Percentiles rank a stretch among this genome's conserved stretches.
These are phyloP conservation scores for Aspergillus viridinutans DNA, from an alignment of 2,329 filamentous ascomycete genomes.

Conservation along the genomic window DNA sequence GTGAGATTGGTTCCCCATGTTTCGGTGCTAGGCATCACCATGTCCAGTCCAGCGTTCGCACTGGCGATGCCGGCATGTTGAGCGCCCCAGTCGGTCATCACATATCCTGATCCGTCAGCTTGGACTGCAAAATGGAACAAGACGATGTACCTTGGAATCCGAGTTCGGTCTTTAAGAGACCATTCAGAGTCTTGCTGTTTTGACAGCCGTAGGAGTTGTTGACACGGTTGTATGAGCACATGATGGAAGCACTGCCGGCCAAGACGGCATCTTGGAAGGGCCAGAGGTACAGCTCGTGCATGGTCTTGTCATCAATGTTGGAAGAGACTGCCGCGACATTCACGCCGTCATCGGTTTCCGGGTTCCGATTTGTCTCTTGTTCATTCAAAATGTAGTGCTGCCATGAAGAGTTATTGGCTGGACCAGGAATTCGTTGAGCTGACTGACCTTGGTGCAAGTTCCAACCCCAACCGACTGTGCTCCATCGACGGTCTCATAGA, in stretches of 20 bases:
- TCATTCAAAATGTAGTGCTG: slow-evolving; percentile 59
- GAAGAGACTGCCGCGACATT: slow-evolving; percentile 47
- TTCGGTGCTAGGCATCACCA: slow-evolving; percentile 18
- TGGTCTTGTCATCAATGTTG: slow-evolving; percentile 61
- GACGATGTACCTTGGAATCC: slow-evolving; percentile 54
- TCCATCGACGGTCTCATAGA: slow-evolving; percentile 42
- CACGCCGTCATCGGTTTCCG: slow-evolving; percentile 4
- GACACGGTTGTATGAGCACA: slow-evolving; percentile 60
- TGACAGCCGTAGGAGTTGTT: slow-evolving; percentile 79
- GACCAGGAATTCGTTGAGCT: not conserved
- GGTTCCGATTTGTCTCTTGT: slow-evolving; percentile 46
- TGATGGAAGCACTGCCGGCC: slow-evolving; percentile 55
- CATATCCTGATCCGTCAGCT: slow-evolving; percentile 55
- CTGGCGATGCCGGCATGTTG: slow-evolving; percentile 53
- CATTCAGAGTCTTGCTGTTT: slow-evolving; percentile 72
- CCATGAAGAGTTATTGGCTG: not conserved
- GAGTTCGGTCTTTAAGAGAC: slow-evolving; percentile 71
- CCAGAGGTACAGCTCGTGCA: slow-evolving; percentile 64
- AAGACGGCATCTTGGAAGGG: slow-evolving; percentile 60
- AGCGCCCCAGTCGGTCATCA: slow-evolving; percentile 75
- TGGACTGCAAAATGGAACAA: not conserved
- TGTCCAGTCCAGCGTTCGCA: slow-evolving; percentile 24
- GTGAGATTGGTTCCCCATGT: slow-evolving; percentile 40
- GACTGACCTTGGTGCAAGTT: slow-evolving; percentile 29
- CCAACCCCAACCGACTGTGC: slow-evolving; percentile 44